Conservation (phyloP, 495 filamentous ascomycete genomes). For the Annulohypoxylon stygium region DNA sequence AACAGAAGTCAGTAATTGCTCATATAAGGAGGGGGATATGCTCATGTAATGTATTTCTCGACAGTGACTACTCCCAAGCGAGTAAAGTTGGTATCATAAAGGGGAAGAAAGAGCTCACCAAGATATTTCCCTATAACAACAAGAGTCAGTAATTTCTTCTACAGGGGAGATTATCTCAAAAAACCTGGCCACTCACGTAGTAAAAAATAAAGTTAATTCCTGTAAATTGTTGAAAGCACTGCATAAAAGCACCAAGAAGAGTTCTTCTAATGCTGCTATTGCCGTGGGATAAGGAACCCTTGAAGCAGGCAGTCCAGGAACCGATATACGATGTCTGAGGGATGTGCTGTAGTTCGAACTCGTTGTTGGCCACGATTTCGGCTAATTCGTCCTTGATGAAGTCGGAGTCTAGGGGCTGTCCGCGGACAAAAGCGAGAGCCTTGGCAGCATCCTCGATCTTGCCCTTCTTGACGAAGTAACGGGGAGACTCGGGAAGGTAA, state of each 20-base stretch:
- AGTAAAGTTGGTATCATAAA: too few species aligned
- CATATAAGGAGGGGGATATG: too few species aligned
- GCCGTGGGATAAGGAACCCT: slow-evolving; percentile 68
- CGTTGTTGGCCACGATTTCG: slow-evolving; percentile 78
- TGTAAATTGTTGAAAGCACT: slow-evolving; percentile 73
- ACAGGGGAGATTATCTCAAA: too few species aligned
- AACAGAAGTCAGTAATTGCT: too few species aligned
- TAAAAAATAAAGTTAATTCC: slow-evolving; percentile 97
- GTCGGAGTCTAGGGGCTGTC: slow-evolving; percentile 70
- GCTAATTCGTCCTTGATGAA: slow-evolving; percentile 76
- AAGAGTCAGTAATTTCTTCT: too few species aligned
- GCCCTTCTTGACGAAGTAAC: slow-evolving; percentile 70
- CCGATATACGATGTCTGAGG: slow-evolving; percentile 70
- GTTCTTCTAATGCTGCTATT: slow-evolving; percentile 76
- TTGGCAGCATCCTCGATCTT: slow-evolving; percentile 68
- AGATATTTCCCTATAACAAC: too few species aligned
- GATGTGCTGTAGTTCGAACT: slow-evolving; percentile 71
- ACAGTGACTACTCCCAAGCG: too few species aligned
- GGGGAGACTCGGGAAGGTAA: slow-evolving; percentile 69
- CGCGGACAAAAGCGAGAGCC: slow-evolving; percentile 63
- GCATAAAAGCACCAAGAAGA: slow-evolving; percentile 73
- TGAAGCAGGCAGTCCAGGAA: slow-evolving; percentile 77
- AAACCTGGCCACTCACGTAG: slow-evolving; percentile 60
- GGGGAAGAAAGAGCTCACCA: too few species aligned
- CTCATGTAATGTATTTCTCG: too few species aligned